Evolutionary conservation across 129 eudicot genomes (phyloP), one percentile per base, ranked within the genome.

Genomic region (Centella asiatica): DNA sequence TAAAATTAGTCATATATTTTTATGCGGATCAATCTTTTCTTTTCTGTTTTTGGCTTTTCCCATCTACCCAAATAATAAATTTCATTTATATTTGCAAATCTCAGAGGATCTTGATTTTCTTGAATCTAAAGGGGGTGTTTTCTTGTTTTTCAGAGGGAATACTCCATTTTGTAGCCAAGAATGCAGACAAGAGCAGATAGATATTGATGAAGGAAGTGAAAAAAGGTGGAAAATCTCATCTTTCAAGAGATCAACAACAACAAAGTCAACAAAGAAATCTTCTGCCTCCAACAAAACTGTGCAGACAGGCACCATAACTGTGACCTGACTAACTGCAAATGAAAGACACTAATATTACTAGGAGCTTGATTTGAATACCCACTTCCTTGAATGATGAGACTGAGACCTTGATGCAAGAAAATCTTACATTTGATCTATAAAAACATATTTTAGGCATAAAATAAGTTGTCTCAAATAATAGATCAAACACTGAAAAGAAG

Each of bases 101-200:
- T 62, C 33, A 15, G 7, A 17, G 4, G n/a, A 8, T 10, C 29
- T 34, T 27, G 1, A 6, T 4, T 18, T 18, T 33, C 2, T 51
- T 6, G 59, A 40, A 26, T 40, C 71, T 72, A 40, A 68, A 46
- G 51, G 50, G 47, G 3, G 1, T 15, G 11, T 72, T 67, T 31
- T 58, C 32, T 44, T 50, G 13, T 44, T 14, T 77, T 84, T 69
- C 89, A 90, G 97, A 76, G 97, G 97, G 40, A 69, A 85, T 48
- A 81, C 89, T 58, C 95, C 97, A 61, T 90, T 90, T 74, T 90
- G 97, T 66, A 90, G 97, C 78, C 86, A 86, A 60, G 97, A 90
- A 44, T 90, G 97, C 69, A 81, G 97, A 62, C 97, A 90, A 77
- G 97, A 90, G 60, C 95, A 90, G 33, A 90, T 90, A 60, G 95